A percentile compares a stretch with the other conserved stretches of the same genome.
These are phyloP conservation scores for Dactylellina sp. DNA, from an alignment of 2,329 filamentous ascomycete genomes.

Conservation along the genomic window DNA sequence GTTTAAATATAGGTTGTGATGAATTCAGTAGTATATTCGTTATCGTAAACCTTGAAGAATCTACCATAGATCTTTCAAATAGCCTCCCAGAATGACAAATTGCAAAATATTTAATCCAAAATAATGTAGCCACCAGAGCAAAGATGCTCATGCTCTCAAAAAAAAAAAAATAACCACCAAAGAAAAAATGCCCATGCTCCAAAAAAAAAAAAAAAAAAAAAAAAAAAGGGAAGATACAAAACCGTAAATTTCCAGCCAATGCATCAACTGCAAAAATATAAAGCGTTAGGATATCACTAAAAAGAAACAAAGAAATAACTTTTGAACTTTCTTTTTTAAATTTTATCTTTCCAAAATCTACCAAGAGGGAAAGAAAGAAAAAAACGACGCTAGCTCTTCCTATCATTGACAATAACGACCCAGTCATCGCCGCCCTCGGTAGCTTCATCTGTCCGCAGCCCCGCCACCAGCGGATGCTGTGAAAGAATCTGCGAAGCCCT, in stretches of 20 bases:
- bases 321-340: slow-evolving; percentile 30
- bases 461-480: slow-evolving; percentile 36
- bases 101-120: no score
- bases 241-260: neutral
- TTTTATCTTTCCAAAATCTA: slow-evolving; percentile 3
- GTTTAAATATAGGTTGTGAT: no score
- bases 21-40: no score
- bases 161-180: no score
- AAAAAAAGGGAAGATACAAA: slow-evolving; percentile 1
- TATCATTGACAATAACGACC: slow-evolving; percentile 38
- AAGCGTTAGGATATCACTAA: slow-evolving; percentile 14
- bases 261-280: slow-evolving; percentile 3
- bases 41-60: slow-evolving; percentile 8
- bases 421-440: slow-evolving; percentile 41
- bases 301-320: slow-evolving; percentile 19
- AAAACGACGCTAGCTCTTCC: slow-evolving; percentile 4
- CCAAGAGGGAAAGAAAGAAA: neutral
- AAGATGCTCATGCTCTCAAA: no score
- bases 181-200: no score
- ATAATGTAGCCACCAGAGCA: no score
- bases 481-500: slow-evolving; percentile 40
- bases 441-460: slow-evolving; percentile 31
- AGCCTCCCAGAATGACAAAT: slow-evolving; percentile 29
- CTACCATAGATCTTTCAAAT: slow-evolving; percentile 36
- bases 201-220: slow-evolving; percentile 4